Percentiles rank a stretch among this genome's conserved stretches.
Evolutionary conservation across 106 monocot genomes (phyloP).

Genomic region (Dendrobium chrysotoxum): DNA sequence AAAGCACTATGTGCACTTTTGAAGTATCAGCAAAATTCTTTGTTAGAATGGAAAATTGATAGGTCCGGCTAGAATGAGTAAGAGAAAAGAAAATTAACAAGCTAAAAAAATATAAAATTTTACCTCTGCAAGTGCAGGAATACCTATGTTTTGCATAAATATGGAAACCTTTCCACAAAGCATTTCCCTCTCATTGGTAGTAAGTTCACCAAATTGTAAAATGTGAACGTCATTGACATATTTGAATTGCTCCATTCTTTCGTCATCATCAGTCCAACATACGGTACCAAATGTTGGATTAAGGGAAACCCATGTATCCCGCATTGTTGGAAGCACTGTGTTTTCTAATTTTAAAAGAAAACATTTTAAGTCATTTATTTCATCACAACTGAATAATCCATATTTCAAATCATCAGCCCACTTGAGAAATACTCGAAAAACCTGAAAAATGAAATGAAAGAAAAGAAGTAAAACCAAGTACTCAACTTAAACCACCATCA

Average conservation of each 20-base stretch:
- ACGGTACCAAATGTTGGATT: constrained; percentile 38
- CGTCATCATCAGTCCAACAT: constrained; percentile 60
- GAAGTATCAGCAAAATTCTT: too few relatives aligned
- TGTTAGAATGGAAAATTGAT: too few relatives aligned
- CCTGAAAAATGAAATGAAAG: constrained; percentile 18
- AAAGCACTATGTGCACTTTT: too few relatives aligned
- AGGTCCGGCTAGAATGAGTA: too few relatives aligned
- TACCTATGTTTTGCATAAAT: constrained; percentile 40
- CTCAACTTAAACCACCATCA: not conserved
- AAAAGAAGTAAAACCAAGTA: not conserved
- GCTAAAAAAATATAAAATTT: not conserved
- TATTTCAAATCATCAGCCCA: constrained; percentile 45
- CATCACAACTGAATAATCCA: constrained; percentile 27
- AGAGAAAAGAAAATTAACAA: not conserved
- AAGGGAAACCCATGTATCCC: constrained; percentile 62
- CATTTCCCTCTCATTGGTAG: constrained; percentile 24
- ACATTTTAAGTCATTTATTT: constrained; percentile 32
- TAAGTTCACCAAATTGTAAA: constrained; percentile 41
- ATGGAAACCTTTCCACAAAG: constrained; percentile 29
- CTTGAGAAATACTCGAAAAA: constrained; percentile 37
- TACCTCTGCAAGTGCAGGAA: constrained; percentile 45
- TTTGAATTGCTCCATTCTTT: constrained; percentile 27
- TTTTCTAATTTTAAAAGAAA: constrained; percentile 30
- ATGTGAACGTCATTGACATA: constrained; percentile 26
- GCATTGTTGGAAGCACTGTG: constrained; percentile 45